A percentile compares a stretch with the other conserved stretches of the same genome.
phyloP scores from a whole-genome alignment of 768 basidiomycete genomes.

The Phylloporus sp. region DNA sequence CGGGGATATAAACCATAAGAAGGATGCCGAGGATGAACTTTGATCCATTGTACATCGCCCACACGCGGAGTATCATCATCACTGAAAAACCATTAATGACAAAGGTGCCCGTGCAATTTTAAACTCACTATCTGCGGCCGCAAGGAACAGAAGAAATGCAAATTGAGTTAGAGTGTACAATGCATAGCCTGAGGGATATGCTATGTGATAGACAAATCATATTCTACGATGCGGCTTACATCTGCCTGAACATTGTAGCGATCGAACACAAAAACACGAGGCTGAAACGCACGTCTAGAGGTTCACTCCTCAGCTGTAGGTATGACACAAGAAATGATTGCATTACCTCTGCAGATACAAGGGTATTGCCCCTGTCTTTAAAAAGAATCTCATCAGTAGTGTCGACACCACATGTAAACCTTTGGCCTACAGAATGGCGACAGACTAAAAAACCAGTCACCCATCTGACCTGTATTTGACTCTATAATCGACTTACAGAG shows the following conservation, averaged over 20 bases:
- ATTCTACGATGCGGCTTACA: neutral
- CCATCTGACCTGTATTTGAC: neutral
- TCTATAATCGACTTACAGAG: slow-evolving; percentile 3
- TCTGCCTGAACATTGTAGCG: neutral
- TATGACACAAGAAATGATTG: neutral
- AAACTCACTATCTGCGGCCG: slow-evolving; percentile 4
- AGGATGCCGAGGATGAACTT: slow-evolving; percentile 2
- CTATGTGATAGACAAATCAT: neutral
- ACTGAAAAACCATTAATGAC: neutral
- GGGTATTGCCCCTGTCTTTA: neutral
- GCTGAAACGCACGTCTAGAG: neutral
- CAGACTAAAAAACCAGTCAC: neutral
- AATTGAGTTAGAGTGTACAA: neutral
- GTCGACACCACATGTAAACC: neutral
- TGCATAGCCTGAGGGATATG: neutral
- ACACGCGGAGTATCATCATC: slow-evolving; percentile 12
- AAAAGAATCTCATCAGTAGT: neutral
- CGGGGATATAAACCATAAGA: neutral
- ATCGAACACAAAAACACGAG: neutral
- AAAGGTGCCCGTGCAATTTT: neutral
- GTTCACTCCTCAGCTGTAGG: neutral
- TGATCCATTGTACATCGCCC: slow-evolving; percentile 5
- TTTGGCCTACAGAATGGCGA: neutral
- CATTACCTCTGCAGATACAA: neutral
- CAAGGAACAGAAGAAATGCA: slow-evolving; percentile 2